phyloP scores from a whole-genome alignment of 768 basidiomycete species.

The Pisolithus tinctorius region DNA sequence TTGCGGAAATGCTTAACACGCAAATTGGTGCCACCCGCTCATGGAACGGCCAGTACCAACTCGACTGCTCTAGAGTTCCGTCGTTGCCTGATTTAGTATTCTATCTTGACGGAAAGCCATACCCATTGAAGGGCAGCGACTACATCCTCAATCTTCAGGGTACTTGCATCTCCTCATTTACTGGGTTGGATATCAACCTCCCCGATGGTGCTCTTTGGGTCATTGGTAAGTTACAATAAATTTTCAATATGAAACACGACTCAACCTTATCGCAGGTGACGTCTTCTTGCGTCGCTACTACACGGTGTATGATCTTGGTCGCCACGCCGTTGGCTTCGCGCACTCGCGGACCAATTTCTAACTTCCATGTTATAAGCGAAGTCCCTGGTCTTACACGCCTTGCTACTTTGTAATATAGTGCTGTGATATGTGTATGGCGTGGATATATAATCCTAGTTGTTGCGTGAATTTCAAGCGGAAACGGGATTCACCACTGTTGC shows the following conservation, averaged over 20 bases:
- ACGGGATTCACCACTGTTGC: background rate
- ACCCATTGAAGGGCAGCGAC: conserved; percentile 74
- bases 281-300: conserved; percentile 89
- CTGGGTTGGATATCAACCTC: conserved; percentile 82
- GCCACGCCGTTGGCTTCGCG: conserved; percentile 82
- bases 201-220: conserved; percentile 84
- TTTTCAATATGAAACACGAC: conserved; percentile 1
- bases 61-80: conserved; percentile 86
- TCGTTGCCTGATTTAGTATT: conserved; percentile 78
- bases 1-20: conserved; percentile 96
- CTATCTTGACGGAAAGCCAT: conserved; percentile 74
- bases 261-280: conserved; percentile 45
- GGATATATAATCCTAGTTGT: background rate
- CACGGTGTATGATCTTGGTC: conserved; percentile 82
- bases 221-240: conserved; percentile 48
- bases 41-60: conserved; percentile 94
- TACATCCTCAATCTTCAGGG: conserved; percentile 89
- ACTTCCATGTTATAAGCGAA: too few species aligned
- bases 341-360: conserved; percentile 22
- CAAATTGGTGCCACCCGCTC: conserved; percentile 90
- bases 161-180: conserved; percentile 92
- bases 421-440: background rate
- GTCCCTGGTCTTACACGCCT: background rate
- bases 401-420: background rate
- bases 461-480: background rate